Base-by-base conservation (phyloP, 2,329 filamentous ascomycete species). In the Penicillium griseofulvum region DNA sequence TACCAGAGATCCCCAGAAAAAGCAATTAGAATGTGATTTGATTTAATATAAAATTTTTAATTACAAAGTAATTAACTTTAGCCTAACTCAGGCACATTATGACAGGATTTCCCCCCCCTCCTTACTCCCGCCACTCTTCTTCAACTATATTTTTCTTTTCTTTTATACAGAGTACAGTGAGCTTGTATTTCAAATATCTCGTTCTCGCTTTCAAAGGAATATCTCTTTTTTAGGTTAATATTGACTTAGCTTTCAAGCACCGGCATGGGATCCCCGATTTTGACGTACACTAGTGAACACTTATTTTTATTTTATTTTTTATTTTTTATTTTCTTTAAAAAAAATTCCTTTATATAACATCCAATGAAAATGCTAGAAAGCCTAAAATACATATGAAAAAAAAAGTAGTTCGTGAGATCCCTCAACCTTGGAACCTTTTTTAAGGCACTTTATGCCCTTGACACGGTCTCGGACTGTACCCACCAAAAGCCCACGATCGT, bases 401-500 rank as follows among this genome's bases (percentile, higher is more conserved):
- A 56, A 57, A 14, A 33, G 29, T 6, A 41, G 50, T 39, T 48
- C 43, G n/a, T 41, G 58, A 48, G 49, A 52, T 43, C 56, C 57
- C 56, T 63, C 56, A 64, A 64, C 61, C 60, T 58, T 22, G 22
- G 22, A 22, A 22, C 22, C 22, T 22, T 22, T 22, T 22, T 22
- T 61, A 57, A 56, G 60, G 57, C 44, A 59, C 56, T 59, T 57
- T 56, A 61, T 58, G 56, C 61, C 61, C 59, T 51, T 53, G 53
- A 51, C 48, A 54, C 48, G 53, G 61, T 54, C 61, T 49, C 38
- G 36, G 54, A 49, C 36, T 42, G 43, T 63, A 59, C 38, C 63
- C 64, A 65, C 52, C 24, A 45, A 22, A 44, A 26, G 33, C 45
- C 62, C 62, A 64, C 63, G 64, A 66, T 66, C 64, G 62, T 65